Evolutionary conservation across 2,329 filamentous ascomycete genomes (phyloP).

Genomic region (Daldinia eschscholtzii): DNA sequence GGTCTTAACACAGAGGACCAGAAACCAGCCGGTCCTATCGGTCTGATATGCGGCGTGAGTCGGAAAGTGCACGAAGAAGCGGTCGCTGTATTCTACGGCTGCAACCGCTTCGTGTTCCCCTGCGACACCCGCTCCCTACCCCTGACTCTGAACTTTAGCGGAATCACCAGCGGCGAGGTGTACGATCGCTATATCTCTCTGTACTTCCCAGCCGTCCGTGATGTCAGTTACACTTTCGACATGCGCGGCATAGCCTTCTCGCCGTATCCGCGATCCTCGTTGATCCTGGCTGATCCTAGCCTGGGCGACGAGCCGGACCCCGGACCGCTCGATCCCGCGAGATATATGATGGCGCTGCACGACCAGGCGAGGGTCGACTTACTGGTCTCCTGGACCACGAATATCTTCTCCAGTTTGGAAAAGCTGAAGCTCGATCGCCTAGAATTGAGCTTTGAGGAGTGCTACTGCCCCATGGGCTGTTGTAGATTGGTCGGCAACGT

Average conservation of each 20-base stretch:
- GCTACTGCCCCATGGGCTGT: constrained; percentile 24
- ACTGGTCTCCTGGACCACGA: neutral
- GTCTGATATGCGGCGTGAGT: constrained; percentile 22
- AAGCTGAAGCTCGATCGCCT: neutral
- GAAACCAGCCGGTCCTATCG: neutral
- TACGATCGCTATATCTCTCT: neutral
- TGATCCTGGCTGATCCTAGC: no score
- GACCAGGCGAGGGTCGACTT: no score
- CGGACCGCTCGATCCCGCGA: no score
- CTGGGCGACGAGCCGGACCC: no score
- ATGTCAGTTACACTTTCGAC: constrained; percentile 19
- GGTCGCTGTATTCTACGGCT: neutral
- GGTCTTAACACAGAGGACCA: constrained; percentile 5
- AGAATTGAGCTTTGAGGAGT: constrained; percentile 14
- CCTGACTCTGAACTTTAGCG: neutral
- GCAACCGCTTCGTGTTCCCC: constrained; percentile 26
- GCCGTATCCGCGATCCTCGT: no score
- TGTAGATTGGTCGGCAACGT: constrained; percentile 8
- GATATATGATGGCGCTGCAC: neutral
- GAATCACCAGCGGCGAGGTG: no score
- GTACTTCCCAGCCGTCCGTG: neutral
- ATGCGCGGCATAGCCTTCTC: neutral
- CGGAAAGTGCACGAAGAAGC: constrained; percentile 7
- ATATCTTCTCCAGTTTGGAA: neutral
- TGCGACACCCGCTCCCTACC: neutral